phyloP scores from a whole-genome alignment of 306 rosid genomes.

The Prunus mume region DNA sequence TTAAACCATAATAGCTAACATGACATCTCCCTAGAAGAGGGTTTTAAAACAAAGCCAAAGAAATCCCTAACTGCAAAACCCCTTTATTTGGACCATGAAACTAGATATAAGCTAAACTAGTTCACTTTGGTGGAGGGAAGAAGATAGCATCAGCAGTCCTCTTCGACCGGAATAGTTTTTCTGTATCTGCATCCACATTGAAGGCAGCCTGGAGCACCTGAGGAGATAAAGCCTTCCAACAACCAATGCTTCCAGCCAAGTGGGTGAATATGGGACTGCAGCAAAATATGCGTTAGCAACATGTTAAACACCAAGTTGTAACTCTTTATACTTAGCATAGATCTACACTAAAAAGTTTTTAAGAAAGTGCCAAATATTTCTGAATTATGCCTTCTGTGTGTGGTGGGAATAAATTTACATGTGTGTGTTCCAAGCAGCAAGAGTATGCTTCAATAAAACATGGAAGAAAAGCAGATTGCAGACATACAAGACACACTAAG shows the following conservation, averaged over 20 bases:
- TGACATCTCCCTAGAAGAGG: background rate
- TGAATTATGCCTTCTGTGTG: too few species aligned
- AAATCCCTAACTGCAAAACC: background rate
- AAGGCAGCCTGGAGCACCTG: slow-evolving; percentile 68
- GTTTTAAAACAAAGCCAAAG: background rate
- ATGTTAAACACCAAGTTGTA: background rate
- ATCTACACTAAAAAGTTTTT: too few species aligned
- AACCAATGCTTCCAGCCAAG: slow-evolving; percentile 75
- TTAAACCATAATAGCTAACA: background rate
- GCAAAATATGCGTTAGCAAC: background rate
- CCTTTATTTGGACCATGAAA: slow-evolving; percentile 19
- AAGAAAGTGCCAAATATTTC: too few species aligned
- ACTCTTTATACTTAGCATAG: too few species aligned
- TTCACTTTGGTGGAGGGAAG: slow-evolving; percentile 78
- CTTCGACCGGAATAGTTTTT: slow-evolving; percentile 68
- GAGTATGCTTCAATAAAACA: too few species aligned
- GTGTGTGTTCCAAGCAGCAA: background rate
- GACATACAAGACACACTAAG: background rate
- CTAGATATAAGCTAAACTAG: background rate
- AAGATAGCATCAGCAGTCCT: slow-evolving; percentile 71
- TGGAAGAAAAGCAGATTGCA: background rate
- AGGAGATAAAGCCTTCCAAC: slow-evolving; percentile 78
- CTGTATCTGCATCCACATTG: slow-evolving; percentile 59
- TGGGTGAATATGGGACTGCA: slow-evolving; percentile 83
- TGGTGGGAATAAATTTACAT: too few species aligned